These are phyloP conservation scores for Pseudogymnoascus pannorum DNA, from an alignment of 2,329 filamentous ascomycete genomes.

Conservation along the genomic window DNA sequence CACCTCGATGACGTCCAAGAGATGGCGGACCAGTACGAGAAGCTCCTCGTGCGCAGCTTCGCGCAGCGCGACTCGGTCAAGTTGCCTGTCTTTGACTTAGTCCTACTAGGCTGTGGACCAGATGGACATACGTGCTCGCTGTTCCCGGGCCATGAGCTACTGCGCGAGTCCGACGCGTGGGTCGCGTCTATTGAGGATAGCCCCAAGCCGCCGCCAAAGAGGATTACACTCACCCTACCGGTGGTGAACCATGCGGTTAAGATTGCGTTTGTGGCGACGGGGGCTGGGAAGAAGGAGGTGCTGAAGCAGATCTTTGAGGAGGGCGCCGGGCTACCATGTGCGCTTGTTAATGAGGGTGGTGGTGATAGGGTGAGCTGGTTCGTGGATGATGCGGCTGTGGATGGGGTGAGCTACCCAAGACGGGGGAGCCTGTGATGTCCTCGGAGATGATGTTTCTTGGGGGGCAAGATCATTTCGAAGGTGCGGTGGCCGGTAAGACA, in stretches of 20 bases:
- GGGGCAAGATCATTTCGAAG: not conserved
- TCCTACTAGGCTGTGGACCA: constrained; percentile 87
- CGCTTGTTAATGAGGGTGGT: constrained; percentile 75
- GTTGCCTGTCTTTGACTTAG: constrained; percentile 87
- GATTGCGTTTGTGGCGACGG: constrained; percentile 88
- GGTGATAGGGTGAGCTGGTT: constrained; percentile 94
- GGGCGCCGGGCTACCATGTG: constrained; percentile 68
- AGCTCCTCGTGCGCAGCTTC: constrained; percentile 76
- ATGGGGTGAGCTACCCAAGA: constrained; percentile 76
- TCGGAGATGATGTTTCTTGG: not conserved
- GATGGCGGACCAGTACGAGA: constrained; percentile 88
- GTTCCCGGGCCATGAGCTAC: constrained; percentile 81
- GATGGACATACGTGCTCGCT: constrained; percentile 97
- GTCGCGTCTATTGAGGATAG: constrained; percentile 87
- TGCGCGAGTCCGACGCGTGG: constrained; percentile 85
- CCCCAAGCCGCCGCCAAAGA: constrained; percentile 83
- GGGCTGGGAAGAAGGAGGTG: constrained; percentile 81
- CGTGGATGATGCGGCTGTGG: constrained; percentile 75
- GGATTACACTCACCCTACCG: constrained; percentile 87
- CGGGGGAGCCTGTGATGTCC: constrained; percentile 53
- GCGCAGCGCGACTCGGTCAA: constrained; percentile 90
- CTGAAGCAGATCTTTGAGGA: constrained; percentile 90
- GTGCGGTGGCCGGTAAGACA: not conserved
- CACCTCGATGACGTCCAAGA: constrained; percentile 73
- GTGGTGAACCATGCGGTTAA: constrained; percentile 81